A percentile compares a stretch with the other conserved stretches of the same genome.
Conservation (phyloP, 192 early-diverging fungal species). For the Phlyctochytrium arcticum region DNA sequence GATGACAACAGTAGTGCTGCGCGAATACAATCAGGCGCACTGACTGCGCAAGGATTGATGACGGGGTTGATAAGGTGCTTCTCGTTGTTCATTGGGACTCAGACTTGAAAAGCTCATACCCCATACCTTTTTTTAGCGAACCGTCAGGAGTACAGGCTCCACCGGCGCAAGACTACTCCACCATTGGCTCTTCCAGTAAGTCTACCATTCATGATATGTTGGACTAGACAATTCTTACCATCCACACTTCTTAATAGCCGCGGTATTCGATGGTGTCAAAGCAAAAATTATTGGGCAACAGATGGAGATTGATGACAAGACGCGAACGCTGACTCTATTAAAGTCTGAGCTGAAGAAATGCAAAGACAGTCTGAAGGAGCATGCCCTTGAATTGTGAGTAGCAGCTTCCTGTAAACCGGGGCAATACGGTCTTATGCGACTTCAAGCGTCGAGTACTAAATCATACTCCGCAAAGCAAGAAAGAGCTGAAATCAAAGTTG, state of each 20-base stretch:
- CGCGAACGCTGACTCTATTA: slow-evolving; percentile 31
- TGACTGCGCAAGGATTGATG: not conserved
- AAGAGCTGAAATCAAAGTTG: slow-evolving; percentile 55
- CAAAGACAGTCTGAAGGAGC: slow-evolving; percentile 34
- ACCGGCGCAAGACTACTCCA: too few species aligned
- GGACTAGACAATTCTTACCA: too few species aligned
- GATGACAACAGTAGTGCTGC: slow-evolving; percentile 13
- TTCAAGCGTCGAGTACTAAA: too few species aligned
- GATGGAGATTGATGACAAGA: slow-evolving; percentile 49
- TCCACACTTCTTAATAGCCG: slow-evolving; percentile 8
- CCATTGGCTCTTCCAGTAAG: too few species aligned
- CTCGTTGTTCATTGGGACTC: too few species aligned
- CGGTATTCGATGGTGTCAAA: slow-evolving; percentile 56
- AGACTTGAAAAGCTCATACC: too few species aligned
- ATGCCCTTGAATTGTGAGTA: slow-evolving; percentile 28
- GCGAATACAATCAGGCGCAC: not conserved
- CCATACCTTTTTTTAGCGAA: too few species aligned
- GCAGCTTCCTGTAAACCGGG: not conserved
- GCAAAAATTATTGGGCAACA: slow-evolving; percentile 52
- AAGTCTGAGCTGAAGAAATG: slow-evolving; percentile 40
- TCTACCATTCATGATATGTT: too few species aligned
- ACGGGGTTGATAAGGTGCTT: too few species aligned
- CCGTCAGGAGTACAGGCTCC: too few species aligned
- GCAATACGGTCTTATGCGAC: too few species aligned
- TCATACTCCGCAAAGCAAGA: slow-evolving; percentile 40